phyloP scores from a whole-genome alignment of 176 grass and related monocot genomes.

The Oryza longistaminata region DNA sequence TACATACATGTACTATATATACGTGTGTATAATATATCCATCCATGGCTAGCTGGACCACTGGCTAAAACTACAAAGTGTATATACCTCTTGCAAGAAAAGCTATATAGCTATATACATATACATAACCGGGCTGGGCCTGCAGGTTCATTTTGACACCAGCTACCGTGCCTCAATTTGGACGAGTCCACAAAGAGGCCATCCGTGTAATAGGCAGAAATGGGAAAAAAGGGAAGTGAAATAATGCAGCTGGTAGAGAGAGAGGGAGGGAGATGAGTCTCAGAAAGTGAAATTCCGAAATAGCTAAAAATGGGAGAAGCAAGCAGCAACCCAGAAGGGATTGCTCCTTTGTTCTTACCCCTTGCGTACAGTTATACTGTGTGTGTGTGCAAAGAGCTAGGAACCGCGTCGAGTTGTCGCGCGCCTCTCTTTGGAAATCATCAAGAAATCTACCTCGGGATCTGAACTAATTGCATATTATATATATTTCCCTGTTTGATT shows the following conservation, averaged over 20 bases:
- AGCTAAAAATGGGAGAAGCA: slow-evolving; percentile 34
- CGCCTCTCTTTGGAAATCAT: not conserved
- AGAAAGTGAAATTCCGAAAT: slow-evolving; percentile 4
- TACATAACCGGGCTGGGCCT: not conserved
- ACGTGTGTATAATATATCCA: not conserved
- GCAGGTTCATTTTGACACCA: not conserved
- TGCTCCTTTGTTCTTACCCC: slow-evolving; percentile 6
- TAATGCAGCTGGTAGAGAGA: not conserved
- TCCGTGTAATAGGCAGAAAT: not conserved
- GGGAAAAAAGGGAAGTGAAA: not conserved
- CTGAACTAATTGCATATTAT: not conserved
- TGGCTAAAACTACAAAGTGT: not conserved
- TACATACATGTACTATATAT: not conserved
- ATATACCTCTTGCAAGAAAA: not conserved
- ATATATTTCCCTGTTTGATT: not conserved
- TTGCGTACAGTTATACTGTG: not conserved
- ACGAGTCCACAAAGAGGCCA: not conserved
- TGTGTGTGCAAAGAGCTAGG: not conserved
- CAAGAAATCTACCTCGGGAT: not conserved
- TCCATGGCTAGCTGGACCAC: not conserved
- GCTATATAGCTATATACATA: not conserved
- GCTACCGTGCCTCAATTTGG: not conserved
- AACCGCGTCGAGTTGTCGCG: not conserved
- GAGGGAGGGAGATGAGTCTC: slow-evolving; percentile 13
- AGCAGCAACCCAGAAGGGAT: not conserved